phyloP scores from a whole-genome alignment of 2,329 filamentous ascomycete species.

The Verticillium dahliae region DNA sequence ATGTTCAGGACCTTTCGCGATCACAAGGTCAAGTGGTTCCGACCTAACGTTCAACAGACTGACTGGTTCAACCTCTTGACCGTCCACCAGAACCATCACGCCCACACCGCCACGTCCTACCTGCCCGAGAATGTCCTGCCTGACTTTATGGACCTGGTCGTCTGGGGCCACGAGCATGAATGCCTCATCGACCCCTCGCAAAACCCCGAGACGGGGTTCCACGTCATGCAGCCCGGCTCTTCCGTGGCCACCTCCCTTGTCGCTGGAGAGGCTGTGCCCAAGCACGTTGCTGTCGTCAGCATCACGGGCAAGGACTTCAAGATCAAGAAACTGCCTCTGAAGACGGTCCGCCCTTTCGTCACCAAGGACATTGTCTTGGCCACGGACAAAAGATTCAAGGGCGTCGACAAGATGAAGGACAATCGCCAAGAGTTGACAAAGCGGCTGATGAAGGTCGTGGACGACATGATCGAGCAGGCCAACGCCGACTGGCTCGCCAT shows the following conservation, averaged over 20 bases:
- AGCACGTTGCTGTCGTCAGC: conserved; percentile 82
- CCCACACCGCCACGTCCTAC: conserved; percentile 87
- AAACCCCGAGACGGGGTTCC: conserved; percentile 84
- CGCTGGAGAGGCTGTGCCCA: conserved; percentile 81
- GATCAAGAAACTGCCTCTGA: conserved; percentile 74
- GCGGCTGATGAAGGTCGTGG: conserved; percentile 69
- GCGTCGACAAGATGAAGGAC: conserved; percentile 72
- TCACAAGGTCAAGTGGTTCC: conserved; percentile 88
- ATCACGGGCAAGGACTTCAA: conserved; percentile 79
- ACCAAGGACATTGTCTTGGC: conserved; percentile 75
- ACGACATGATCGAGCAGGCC: conserved; percentile 82
- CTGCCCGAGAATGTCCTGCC: conserved; percentile 90
- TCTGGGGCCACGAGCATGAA: conserved; percentile 98
- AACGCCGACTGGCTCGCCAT: conserved; percentile 71
- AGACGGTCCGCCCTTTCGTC: conserved; percentile 84
- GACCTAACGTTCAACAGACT: conserved; percentile 67
- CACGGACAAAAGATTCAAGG: conserved; percentile 69
- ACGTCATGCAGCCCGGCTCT: conserved; percentile 96
- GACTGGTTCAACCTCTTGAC: conserved; percentile 97
- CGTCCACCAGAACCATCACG: conserved; percentile 93
- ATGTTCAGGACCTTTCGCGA: conserved; percentile 91
- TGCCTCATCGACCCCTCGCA: conserved; percentile 78
- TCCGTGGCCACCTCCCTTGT: conserved; percentile 91
- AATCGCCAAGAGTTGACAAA: conserved; percentile 76
- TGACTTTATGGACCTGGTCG: conserved; percentile 80